Conservation (phyloP, 2,329 filamentous ascomycete species). For the Claviceps purpurea region DNA sequence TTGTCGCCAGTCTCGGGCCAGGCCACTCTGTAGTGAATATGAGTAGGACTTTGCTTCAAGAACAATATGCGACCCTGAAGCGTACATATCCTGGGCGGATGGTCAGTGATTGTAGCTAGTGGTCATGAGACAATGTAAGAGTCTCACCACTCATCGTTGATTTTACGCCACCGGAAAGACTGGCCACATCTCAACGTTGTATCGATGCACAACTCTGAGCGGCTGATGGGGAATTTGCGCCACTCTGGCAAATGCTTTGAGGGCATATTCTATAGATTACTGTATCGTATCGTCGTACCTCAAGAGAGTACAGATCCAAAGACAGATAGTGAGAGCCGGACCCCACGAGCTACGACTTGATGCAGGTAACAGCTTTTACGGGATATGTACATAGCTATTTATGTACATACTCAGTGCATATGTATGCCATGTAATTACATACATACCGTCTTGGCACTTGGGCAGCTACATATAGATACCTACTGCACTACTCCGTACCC, state of each 20-base stretch:
- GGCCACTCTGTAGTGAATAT: constrained; percentile 68
- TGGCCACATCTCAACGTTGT: constrained; percentile 91
- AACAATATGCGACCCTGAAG: constrained; percentile 75
- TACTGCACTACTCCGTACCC: too few species aligned
- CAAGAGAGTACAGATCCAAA: too few species aligned
- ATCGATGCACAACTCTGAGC: constrained; percentile 84
- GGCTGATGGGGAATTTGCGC: constrained; percentile 70
- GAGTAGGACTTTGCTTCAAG: constrained; percentile 64
- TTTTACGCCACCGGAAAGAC: constrained; percentile 89
- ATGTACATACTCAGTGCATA: too few species aligned
- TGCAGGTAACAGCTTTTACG: too few species aligned
- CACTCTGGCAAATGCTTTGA: constrained; percentile 53
- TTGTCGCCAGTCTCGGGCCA: constrained; percentile 29
- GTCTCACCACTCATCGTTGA: constrained; percentile 66
- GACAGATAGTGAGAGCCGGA: too few species aligned
- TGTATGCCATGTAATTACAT: too few species aligned
- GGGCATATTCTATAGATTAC: constrained; percentile 17
- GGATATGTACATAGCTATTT: too few species aligned
- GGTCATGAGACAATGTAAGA: background rate
- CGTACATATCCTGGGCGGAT: constrained; percentile 53
- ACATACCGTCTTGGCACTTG: too few species aligned
- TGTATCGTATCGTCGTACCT: too few species aligned
- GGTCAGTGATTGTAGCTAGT: background rate
- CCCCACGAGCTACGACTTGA: too few species aligned
- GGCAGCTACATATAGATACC: too few species aligned